Conservation (phyloP, 441 rosid genomes). For the Adansonia rubrostipa region DNA sequence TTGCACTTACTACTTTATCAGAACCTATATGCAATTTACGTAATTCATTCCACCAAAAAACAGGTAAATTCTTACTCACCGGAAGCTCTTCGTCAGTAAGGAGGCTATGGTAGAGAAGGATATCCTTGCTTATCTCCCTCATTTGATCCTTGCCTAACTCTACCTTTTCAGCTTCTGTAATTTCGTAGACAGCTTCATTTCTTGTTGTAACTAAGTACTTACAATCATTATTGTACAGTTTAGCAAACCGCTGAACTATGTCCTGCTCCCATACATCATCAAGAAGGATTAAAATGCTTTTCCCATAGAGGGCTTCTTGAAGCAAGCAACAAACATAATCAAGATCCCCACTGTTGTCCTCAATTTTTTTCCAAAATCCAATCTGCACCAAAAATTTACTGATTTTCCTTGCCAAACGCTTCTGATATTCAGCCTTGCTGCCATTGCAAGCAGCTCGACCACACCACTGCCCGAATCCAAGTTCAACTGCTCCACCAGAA, state of each 20-base stretch:
- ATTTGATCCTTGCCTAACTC: constrained; percentile 35
- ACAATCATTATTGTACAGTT: constrained; percentile 38
- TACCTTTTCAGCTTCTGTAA: constrained; percentile 40
- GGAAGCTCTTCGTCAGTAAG: constrained; percentile 36
- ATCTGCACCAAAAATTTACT: constrained; percentile 35
- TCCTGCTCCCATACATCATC: constrained; percentile 43
- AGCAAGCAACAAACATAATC: constrained; percentile 36
- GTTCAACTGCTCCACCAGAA: constrained; percentile 35
- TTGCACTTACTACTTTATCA: neutral
- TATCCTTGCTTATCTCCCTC: constrained; percentile 36
- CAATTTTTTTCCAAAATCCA: constrained; percentile 33
- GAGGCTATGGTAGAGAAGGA: constrained; percentile 39
- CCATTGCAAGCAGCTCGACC: constrained; percentile 39
- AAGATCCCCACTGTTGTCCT: constrained; percentile 32
- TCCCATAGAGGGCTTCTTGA: constrained; percentile 37
- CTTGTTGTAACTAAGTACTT: constrained; percentile 39
- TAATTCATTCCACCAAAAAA: neutral
- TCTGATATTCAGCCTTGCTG: constrained; percentile 31
- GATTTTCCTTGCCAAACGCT: constrained; percentile 34
- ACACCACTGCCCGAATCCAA: constrained; percentile 39
- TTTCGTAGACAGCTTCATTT: constrained; percentile 39
- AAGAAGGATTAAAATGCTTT: constrained; percentile 32
- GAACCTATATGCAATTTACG: neutral
- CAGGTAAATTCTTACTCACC: constrained; percentile 16
- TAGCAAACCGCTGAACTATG: constrained; percentile 41